Base-by-base conservation (phyloP, 2,329 filamentous ascomycete species). In the Thielaviopsis punctulata region DNA sequence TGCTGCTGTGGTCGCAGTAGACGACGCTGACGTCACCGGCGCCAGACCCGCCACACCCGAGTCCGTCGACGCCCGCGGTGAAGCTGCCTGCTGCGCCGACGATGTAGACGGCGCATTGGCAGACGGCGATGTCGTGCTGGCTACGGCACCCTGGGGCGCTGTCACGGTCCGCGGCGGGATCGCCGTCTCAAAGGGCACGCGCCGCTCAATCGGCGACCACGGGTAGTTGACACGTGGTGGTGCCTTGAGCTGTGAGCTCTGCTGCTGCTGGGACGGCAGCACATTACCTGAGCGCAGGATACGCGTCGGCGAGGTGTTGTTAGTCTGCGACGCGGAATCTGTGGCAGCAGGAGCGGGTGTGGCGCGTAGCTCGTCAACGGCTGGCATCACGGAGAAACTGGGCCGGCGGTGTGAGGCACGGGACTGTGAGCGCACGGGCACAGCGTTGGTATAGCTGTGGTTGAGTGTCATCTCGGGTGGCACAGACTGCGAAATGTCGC, bases 401-500 rank as follows among this genome's bases (percentile, higher is more conserved):
- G 84, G 82, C 2, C 82, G 77, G 51, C 81, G 76, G 44, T 63
- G 68, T 51, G 76, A 80, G 18, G 74, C 67, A 50, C 76, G 74
- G 46, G 75, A 78, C 58, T 73, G 68, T 43, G 71, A 72, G 23
- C 73, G 71, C 30, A 66, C 63, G 23, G 65, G 62, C 53, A 54
- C 62, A 54, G 62, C 63, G 55, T 64, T 61, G 43, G 69, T 64
- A 70, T 84, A 95, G 63, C 79, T 82, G 24, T 55, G 53, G 23
- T 55, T 55, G 4, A 55, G 22, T 6, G 46, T 41, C 88, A 95
- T 95, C 67, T 94, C 82, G 6, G 90, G 90, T 44, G 90, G 90
- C 0, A 95, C 90, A 4, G 89, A 95, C 65, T 95, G 87, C 23
- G 87, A 94, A 46, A 74, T 71, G 61, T 92, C 83, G 49, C 90